Evolutionary conservation across 2,329 filamentous ascomycete species (phyloP).

Genomic region (Dryadomyces sulphureus): DNA sequence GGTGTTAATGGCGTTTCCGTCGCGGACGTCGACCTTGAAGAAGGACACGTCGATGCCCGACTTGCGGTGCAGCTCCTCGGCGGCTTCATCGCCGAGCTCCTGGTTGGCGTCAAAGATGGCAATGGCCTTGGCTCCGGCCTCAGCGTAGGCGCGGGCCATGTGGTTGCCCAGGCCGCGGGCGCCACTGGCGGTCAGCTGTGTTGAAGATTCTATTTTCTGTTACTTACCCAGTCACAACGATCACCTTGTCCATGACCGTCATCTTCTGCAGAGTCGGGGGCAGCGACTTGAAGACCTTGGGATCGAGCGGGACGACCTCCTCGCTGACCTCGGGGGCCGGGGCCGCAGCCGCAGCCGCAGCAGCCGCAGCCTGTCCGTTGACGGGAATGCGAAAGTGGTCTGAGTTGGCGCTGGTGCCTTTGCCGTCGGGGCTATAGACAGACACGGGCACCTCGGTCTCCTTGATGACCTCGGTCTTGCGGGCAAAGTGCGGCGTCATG

Average conservation of each 20-base stretch:
- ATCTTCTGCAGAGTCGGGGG: conserved; percentile 55
- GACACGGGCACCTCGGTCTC: conserved; percentile 44
- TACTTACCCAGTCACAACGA: conserved; percentile 55
- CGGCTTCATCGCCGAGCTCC: conserved; percentile 55
- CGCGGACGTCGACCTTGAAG: conserved; percentile 67
- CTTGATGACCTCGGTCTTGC: conserved; percentile 31
- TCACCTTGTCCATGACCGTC: conserved; percentile 54
- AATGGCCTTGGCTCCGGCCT: conserved; percentile 60
- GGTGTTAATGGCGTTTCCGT: conserved; percentile 53
- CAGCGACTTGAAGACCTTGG: conserved; percentile 38
- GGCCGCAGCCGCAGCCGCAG: not conserved
- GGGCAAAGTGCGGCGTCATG: conserved; percentile 20
- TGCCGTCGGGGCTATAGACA: conserved; percentile 32
- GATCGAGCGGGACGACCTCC: conserved; percentile 36
- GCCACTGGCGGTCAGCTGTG: conserved; percentile 31
- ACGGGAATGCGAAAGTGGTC: conserved; percentile 44
- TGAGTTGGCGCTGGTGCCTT: conserved; percentile 25
- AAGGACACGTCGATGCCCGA: conserved; percentile 61
- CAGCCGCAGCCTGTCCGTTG: conserved; percentile 11
- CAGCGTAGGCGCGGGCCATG: conserved; percentile 64
- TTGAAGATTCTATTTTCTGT: not conserved
- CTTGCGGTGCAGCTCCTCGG: conserved; percentile 54
- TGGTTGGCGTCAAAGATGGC: conserved; percentile 67
- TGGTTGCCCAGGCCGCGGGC: conserved; percentile 65
- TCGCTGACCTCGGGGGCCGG: conserved; percentile 25